Conservation (phyloP, 768 basidiomycete genomes). For the Suillus brevipes region DNA sequence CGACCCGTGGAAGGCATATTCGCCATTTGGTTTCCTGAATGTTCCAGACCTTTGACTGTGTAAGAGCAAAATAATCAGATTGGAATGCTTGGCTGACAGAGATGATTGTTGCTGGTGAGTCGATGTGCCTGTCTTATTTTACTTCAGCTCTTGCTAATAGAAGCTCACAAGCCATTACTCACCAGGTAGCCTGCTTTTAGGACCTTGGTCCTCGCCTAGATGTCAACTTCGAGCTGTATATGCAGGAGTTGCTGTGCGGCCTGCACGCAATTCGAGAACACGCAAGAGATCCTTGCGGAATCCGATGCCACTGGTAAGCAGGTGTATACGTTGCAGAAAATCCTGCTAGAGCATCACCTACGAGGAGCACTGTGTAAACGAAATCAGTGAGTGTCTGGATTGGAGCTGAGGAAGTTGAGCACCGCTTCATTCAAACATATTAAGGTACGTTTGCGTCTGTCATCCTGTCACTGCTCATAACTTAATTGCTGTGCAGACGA, state of each 20-base stretch:
- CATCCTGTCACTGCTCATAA: background rate
- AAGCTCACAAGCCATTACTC: background rate
- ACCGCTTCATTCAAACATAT: too few species aligned
- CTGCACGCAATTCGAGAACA: background rate
- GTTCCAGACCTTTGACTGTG: too few species aligned
- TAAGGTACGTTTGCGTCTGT: background rate
- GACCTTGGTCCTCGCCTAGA: too few species aligned
- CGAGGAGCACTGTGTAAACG: background rate
- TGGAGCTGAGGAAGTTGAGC: too few species aligned
- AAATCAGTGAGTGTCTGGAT: background rate
- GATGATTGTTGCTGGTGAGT: background rate
- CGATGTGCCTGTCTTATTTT: background rate
- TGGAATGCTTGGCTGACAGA: background rate
- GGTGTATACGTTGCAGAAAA: background rate
- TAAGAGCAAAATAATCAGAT: background rate
- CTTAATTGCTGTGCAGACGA: too few species aligned
- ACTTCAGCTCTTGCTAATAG: background rate
- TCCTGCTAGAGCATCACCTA: background rate
- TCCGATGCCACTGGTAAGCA: background rate
- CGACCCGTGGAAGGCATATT: background rate
- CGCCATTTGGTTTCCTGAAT: too few species aligned
- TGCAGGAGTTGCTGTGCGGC: background rate
- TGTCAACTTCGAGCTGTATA: too few species aligned
- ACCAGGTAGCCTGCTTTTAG: too few species aligned
- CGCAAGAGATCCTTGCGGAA: background rate